A percentile compares a stretch with the other conserved stretches of the same genome.
Conservation (phyloP, 129 eudicot species). For the Deinandra increscens region DNA sequence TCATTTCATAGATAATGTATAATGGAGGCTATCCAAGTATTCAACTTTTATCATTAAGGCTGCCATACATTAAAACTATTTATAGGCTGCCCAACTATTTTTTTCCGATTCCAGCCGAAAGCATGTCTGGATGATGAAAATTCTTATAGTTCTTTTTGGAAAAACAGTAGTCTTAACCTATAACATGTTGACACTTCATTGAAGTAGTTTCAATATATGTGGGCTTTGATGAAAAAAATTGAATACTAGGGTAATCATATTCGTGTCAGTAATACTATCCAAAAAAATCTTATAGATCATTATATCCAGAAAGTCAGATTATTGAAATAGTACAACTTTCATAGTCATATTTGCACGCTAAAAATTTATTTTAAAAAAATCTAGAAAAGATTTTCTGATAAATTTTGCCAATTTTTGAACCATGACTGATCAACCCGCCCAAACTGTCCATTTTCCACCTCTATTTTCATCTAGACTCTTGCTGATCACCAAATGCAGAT, state of each 20-base stretch:
- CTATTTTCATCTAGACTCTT: constrained; percentile 13
- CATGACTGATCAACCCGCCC: neutral
- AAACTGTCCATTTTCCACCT: neutral
- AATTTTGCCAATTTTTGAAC: neutral
- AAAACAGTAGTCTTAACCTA: neutral
- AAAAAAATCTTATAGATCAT: too few species aligned
- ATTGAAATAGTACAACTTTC: too few species aligned
- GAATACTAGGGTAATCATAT: neutral
- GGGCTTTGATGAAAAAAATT: neutral
- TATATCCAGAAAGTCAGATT: too few species aligned
- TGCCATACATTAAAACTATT: neutral
- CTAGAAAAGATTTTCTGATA: neutral
- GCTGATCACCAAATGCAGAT: constrained; percentile 38
- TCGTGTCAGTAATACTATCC: too few species aligned
- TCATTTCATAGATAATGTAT: neutral
- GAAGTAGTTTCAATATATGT: neutral
- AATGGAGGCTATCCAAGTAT: neutral
- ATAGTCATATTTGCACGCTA: too few species aligned
- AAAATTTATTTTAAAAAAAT: too few species aligned
- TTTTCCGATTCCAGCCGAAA: neutral
- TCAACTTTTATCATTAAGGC: neutral
- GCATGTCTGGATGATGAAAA: neutral
- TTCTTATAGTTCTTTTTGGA: neutral
- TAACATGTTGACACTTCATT: neutral
- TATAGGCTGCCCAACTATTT: neutral